Evolutionary conservation across 2,329 filamentous ascomycete genomes (phyloP).

Genomic region (Sporothrix humicola): DNA sequence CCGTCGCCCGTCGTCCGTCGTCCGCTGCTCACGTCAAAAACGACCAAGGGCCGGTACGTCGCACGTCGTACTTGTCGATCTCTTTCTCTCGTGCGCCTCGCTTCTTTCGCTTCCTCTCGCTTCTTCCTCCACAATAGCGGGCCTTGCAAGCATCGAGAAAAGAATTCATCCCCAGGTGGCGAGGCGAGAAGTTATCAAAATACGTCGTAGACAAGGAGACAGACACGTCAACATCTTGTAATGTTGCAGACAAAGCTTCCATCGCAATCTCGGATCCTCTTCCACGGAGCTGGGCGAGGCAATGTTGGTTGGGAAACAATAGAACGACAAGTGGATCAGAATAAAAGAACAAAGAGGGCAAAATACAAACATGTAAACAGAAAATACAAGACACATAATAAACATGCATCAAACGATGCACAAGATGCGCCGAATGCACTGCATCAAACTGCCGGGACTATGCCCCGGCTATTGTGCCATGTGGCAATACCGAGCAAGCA

Average conservation of each 20-base stretch:
- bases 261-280: neutral
- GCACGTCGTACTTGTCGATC: conserved; percentile 10
- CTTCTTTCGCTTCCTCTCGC: no score
- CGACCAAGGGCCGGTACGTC: no score
- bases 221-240: neutral
- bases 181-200: neutral
- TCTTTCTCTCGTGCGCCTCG: neutral
- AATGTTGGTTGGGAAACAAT: conserved; percentile 5
- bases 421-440: neutral
- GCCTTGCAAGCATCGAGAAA: neutral
- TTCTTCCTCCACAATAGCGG: neutral
- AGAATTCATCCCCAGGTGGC: neutral
- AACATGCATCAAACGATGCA: no score
- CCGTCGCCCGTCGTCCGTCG: neutral
- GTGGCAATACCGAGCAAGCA: conserved; percentile 6
- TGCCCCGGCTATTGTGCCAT: conserved; percentile 6
- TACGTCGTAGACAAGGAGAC: neutral
- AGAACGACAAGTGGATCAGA: no score
- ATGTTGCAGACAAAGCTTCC: neutral
- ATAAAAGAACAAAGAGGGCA: neutral
- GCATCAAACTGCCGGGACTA: neutral
- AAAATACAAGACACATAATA: no score
- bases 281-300: no score
- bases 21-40: no score
- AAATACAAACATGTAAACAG: neutral